These are phyloP conservation scores for Gleditsia sinensis DNA, from an alignment of 306 rosid genomes.

Conservation along the genomic window DNA sequence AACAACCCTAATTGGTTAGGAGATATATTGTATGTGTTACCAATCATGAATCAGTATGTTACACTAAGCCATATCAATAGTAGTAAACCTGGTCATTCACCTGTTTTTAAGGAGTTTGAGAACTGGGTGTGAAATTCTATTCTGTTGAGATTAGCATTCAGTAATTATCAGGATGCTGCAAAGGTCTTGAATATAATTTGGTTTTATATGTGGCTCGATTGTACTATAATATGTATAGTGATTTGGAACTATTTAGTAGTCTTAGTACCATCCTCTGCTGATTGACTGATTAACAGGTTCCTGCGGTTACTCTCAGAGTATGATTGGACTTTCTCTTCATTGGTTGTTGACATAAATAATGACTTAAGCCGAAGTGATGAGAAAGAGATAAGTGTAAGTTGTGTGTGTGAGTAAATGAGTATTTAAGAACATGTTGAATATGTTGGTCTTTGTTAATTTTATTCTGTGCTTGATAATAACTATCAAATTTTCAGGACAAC, in stretches of 20 bases:
- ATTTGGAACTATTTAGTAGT: conserved; percentile 2
- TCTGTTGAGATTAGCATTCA: not conserved
- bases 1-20: not conserved
- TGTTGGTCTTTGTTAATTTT: conserved; percentile 9
- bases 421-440: conserved; percentile 10
- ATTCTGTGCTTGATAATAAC: conserved; percentile 23
- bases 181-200: conserved; percentile 1
- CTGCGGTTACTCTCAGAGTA: conserved; percentile 71
- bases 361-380: conserved; percentile 55
- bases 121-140: not conserved
- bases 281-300: conserved; percentile 59
- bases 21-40: not conserved
- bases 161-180: conserved; percentile 2
- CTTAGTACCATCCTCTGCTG: conserved; percentile 5
- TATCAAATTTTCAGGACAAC: conserved; percentile 59
- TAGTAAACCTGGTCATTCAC: not conserved
- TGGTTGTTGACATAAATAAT: conserved; percentile 82
- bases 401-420: conserved; percentile 16
- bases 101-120: not conserved
- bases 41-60: not conserved
- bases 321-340: conserved; percentile 83
- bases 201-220: not conserved
- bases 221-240: not conserved
- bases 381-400: conserved; percentile 82
- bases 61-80: not conserved